Evolutionary conservation across 148 eudicot species (phyloP).

Genomic region (Euryodendron excelsum): DNA sequence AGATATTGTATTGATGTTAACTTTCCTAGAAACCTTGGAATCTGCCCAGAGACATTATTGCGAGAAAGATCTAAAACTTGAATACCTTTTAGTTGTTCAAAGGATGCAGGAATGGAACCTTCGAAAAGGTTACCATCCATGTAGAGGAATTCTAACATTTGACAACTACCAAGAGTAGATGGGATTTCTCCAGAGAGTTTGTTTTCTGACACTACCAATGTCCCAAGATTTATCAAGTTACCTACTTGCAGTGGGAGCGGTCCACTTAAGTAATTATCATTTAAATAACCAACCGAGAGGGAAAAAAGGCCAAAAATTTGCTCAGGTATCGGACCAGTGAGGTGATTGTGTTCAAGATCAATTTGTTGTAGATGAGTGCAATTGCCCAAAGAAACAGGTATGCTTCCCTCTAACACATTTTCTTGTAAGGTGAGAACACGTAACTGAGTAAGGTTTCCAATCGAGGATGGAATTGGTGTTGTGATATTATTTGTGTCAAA

Average conservation of each 20-base stretch:
- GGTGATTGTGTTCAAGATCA: not conserved
- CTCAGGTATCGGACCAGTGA: slow-evolving; percentile 9
- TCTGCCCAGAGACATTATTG: slow-evolving; percentile 6
- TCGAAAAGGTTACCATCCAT: not conserved
- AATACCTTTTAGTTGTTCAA: not conserved
- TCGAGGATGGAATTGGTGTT: slow-evolving; percentile 2
- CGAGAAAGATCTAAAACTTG: slow-evolving; percentile 4
- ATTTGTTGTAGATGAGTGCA: not conserved
- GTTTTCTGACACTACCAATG: not conserved
- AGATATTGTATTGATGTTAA: not conserved
- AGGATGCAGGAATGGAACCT: not conserved
- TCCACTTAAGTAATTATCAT: not conserved
- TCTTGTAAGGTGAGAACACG: not conserved
- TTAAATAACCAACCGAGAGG: not conserved
- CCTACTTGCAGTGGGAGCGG: not conserved
- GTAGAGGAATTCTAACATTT: not conserved
- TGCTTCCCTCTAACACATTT: not conserved
- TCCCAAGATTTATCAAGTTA: not conserved
- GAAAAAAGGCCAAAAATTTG: not conserved
- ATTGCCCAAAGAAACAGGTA: slow-evolving; percentile 1
- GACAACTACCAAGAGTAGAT: not conserved
- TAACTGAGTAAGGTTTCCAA: not conserved
- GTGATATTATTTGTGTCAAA: not conserved
- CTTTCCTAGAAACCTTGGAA: not conserved
- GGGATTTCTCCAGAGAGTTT: not conserved